These are phyloP conservation scores for Phenoliferia sp. DNA, from an alignment of 1,284 basidiomycete genomes.

Conservation along the genomic window DNA sequence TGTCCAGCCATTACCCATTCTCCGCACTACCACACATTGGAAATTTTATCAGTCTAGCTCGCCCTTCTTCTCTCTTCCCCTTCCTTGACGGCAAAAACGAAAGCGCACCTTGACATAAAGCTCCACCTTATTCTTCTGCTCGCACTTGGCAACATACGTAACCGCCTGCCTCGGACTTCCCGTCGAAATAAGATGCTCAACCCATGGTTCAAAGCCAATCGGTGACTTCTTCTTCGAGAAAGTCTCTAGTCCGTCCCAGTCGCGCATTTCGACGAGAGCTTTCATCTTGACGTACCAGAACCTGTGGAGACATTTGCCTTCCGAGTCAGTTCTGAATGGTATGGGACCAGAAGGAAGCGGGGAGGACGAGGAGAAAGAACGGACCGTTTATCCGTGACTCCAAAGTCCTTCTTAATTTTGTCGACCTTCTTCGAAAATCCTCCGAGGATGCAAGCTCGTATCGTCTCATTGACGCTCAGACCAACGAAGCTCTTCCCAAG, in stretches of 20 bases:
- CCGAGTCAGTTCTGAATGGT: neutral
- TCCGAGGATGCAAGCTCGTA: constrained; percentile 66
- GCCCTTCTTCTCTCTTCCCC: neutral
- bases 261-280: constrained; percentile 66
- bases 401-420: constrained; percentile 77
- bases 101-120: constrained; percentile 73
- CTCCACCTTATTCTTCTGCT: constrained; percentile 72
- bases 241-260: constrained; percentile 76
- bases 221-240: constrained; percentile 84
- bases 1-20: constrained; percentile 30
- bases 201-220: constrained; percentile 92
- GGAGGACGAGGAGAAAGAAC: constrained; percentile 20
- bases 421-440: constrained; percentile 80
- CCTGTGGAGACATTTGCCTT: no score
- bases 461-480: constrained; percentile 74
- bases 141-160: constrained; percentile 71
- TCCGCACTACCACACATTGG: constrained; percentile 1
- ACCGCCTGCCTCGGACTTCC: constrained; percentile 69
- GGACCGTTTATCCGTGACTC: constrained; percentile 82
- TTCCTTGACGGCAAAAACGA: neutral
- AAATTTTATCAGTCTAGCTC: neutral
- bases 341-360: neutral
- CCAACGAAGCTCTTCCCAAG: constrained; percentile 72
- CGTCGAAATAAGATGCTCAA: constrained; percentile 67
- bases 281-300: constrained; percentile 90